A percentile compares a stretch with the other conserved stretches of the same genome.
These are phyloP conservation scores for Pestalotiopsis sp. DNA, from an alignment of 2,329 filamentous ascomycete species.

Conservation along the genomic window DNA sequence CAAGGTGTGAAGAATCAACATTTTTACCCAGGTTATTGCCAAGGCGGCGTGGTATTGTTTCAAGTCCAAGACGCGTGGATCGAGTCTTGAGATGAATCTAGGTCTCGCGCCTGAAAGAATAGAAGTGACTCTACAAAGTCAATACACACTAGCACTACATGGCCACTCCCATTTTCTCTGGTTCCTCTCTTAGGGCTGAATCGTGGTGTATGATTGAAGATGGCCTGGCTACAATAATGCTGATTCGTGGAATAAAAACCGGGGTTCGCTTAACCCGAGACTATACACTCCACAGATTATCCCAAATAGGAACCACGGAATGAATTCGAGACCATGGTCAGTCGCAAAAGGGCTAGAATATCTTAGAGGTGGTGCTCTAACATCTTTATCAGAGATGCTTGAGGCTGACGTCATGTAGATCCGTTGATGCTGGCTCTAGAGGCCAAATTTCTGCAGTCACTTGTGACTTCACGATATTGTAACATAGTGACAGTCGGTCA, in stretches of 20 bases:
- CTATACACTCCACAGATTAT: slow-evolving; percentile 1
- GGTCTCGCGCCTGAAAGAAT: not conserved
- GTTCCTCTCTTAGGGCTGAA: not conserved
- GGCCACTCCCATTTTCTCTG: not conserved
- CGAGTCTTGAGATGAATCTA: not conserved
- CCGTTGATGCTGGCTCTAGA: not conserved
- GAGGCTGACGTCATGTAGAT: not conserved
- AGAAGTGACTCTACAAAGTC: not conserved
- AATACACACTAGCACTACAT: not conserved
- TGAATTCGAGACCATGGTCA: not conserved
- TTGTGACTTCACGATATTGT: not conserved
- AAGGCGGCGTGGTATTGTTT: not conserved
- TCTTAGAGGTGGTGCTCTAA: too few relatives aligned
- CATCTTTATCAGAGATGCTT: not conserved
- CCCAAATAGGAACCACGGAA: slow-evolving; percentile 2
- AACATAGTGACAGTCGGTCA: not conserved
- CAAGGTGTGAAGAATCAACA: not conserved
- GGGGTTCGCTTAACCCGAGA: slow-evolving; percentile 6
- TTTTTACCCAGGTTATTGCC: not conserved
- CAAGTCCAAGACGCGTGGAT: not conserved
- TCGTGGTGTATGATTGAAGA: not conserved
- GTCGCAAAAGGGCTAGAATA: not conserved
- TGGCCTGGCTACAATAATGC: not conserved
- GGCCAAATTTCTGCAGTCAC: not conserved
- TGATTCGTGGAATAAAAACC: slow-evolving; percentile 6